Base-by-base conservation (phyloP, 1,139 yeast genomes). In the Groenewaldozyma auringiensis region DNA sequence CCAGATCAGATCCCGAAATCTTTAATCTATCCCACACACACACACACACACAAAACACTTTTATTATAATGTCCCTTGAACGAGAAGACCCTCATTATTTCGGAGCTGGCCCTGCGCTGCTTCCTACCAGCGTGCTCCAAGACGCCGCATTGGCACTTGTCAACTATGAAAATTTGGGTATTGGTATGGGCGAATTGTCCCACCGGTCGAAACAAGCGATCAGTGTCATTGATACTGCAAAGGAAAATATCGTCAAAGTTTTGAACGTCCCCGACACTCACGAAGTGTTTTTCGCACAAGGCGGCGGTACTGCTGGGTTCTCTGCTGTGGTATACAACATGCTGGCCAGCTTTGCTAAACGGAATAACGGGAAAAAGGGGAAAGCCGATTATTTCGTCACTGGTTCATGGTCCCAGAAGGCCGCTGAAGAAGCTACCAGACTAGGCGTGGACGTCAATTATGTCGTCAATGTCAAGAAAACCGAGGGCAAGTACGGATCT, bases 271-370 rank as follows among this genome's bases (percentile, higher is more conserved):
- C 97, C 29, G 95, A 86, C 50, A 83, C 94, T 33, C 94, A 92
- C 63, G 97, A 88, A 62, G 92, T 89, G 1, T 81, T 92, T 62
- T 92, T 89, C 68, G 69, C 89, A 68, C 98, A 92, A 70, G 97
- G 98, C 51, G 98, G 98, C 50, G 98, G 97, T 51, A 89, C 97
- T 44, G 83, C 88, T 36, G 97, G 96, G 3, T 92, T 92, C 59
- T 84, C 97, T 4, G 78, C 95, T 6, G 75, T 87, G 47, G 89
- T 86, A 14, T 79, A 92, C 58, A 92, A 92, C 63, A 66, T 92
- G 68, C 66, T 83, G 51, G 95, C 96, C 29, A 72, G 83, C 37
- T 77, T 76, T 63, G 86, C 85, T 41, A 74, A 74, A 55, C 81
- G 73, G 59, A 74, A 81, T 21, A 64, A 64, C 36, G 38, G 38